phyloP scores from a whole-genome alignment of 805 yeast genomes.

The Metschnikowia borealis region DNA sequence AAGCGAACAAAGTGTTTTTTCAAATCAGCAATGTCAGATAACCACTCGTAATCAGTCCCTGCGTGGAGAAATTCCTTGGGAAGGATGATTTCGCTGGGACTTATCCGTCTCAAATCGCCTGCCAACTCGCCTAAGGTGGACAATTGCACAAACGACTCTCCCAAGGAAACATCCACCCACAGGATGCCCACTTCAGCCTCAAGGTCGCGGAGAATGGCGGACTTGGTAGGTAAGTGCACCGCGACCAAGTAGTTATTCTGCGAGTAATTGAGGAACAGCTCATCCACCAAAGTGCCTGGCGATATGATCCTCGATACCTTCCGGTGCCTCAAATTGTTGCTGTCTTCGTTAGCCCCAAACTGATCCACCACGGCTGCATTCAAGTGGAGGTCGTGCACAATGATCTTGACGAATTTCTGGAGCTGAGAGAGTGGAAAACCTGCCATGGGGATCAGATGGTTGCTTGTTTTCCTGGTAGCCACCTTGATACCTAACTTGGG shows the following conservation, averaged over 20 bases:
- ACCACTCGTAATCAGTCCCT: slow-evolving; percentile 48
- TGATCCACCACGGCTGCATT: slow-evolving; percentile 87
- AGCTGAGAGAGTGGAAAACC: slow-evolving; percentile 81
- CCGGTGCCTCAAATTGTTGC: slow-evolving; percentile 48
- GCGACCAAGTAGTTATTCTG: slow-evolving; percentile 69
- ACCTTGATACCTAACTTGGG: slow-evolving; percentile 68
- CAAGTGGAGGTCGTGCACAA: slow-evolving; percentile 65
- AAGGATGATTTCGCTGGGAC: slow-evolving; percentile 75
- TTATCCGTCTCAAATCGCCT: slow-evolving; percentile 70
- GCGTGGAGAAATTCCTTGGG: slow-evolving; percentile 42
- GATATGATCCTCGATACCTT: slow-evolving; percentile 78
- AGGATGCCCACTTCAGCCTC: slow-evolving; percentile 60
- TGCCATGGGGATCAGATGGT: slow-evolving; percentile 64
- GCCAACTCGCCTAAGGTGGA: slow-evolving; percentile 56
- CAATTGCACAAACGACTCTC: slow-evolving; percentile 68
- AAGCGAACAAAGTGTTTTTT: slow-evolving; percentile 58
- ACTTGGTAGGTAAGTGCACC: slow-evolving; percentile 41
- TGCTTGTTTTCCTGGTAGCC: slow-evolving; percentile 50
- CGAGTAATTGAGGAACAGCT: slow-evolving; percentile 69
- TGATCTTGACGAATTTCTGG: slow-evolving; percentile 65
- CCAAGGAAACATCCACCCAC: slow-evolving; percentile 89
- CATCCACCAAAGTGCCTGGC: slow-evolving; percentile 91
- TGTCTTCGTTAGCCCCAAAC: slow-evolving; percentile 20
- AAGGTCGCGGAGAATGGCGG: slow-evolving; percentile 36
- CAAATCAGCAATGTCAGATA: slow-evolving; percentile 54